These are phyloP conservation scores for Fusarium pseudocircinatum DNA, from an alignment of 2,329 filamentous ascomycete species.

Conservation along the genomic window DNA sequence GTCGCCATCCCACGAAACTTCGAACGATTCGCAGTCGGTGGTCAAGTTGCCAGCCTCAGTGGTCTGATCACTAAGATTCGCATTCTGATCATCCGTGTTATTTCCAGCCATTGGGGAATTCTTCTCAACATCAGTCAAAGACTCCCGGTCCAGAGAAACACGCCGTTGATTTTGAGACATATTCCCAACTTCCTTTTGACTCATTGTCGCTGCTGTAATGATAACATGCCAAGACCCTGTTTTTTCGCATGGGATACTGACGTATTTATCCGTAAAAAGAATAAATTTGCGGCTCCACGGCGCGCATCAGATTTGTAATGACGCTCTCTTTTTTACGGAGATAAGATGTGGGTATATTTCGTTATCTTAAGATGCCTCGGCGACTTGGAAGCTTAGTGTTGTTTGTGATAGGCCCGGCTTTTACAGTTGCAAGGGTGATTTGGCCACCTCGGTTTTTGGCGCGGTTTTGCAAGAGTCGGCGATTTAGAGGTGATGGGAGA, in stretches of 20 bases:
- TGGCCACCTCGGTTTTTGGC: background rate
- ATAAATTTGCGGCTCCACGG: constrained; percentile 6
- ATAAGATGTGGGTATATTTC: constrained; percentile 9
- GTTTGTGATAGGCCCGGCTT: background rate
- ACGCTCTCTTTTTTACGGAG: constrained; percentile 11
- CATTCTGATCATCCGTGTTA: background rate
- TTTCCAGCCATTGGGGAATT: background rate
- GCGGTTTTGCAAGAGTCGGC: background rate
- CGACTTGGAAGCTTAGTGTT: too few species aligned
- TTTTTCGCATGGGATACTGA: background rate
- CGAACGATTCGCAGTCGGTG: background rate
- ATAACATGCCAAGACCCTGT: background rate
- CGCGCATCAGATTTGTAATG: constrained; percentile 20
- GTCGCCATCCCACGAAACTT: constrained; percentile 24
- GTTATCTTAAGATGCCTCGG: constrained; percentile 11
- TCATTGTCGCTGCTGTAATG: background rate
- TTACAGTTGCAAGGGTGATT: background rate
- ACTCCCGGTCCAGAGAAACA: background rate
- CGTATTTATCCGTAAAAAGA: background rate
- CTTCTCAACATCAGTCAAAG: background rate
- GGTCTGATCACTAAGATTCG: constrained; percentile 17
- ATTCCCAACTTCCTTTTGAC: background rate
- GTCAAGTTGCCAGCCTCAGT: constrained; percentile 6
- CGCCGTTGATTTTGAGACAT: background rate
- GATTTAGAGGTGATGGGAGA: background rate